phyloP scores from a whole-genome alignment of 1,284 basidiomycete species.

The Takashimella tepidaria region DNA sequence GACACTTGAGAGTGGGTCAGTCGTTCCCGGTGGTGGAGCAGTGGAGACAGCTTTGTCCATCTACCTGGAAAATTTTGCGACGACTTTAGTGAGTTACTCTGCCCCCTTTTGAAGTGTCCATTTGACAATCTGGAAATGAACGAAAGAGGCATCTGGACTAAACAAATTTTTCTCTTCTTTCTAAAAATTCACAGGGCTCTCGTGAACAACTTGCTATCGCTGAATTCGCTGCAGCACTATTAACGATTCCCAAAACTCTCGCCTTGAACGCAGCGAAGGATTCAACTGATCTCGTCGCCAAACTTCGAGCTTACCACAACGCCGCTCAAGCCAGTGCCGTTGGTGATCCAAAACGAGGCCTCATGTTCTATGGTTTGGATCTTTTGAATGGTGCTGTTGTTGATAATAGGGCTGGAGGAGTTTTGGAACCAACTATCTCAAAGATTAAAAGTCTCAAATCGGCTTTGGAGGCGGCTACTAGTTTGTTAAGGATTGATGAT shows the following conservation, averaged over 20 bases:
- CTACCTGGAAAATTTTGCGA: constrained; percentile 98
- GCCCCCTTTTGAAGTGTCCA: background rate
- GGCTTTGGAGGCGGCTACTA: constrained; percentile 94
- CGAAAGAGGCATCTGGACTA: no score
- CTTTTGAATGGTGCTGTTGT: constrained; percentile 88
- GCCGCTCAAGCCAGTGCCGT: constrained; percentile 86
- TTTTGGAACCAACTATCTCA: constrained; percentile 93
- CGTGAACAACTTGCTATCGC: constrained; percentile 98
- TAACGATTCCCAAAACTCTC: constrained; percentile 94
- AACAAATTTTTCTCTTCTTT: no score
- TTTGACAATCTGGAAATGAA: background rate
- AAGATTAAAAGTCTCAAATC: constrained; percentile 96
- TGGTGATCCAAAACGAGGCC: constrained; percentile 90
- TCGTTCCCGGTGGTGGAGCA: constrained; percentile 96
- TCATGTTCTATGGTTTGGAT: constrained; percentile 93
- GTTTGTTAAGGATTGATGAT: constrained; percentile 92
- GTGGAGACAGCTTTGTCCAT: constrained; percentile 96
- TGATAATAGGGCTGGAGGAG: constrained; percentile 89
- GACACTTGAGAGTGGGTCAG: constrained; percentile 90
- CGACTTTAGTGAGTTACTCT: constrained; percentile 69
- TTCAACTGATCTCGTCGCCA: constrained; percentile 94
- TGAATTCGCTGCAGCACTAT: constrained; percentile 88
- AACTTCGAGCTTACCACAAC: constrained; percentile 94
- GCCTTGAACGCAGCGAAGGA: constrained; percentile 99
- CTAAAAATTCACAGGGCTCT: constrained; percentile 73